Base-by-base conservation (phyloP, 2,329 filamentous ascomycete genomes). In the Microdochium bolleyi region DNA sequence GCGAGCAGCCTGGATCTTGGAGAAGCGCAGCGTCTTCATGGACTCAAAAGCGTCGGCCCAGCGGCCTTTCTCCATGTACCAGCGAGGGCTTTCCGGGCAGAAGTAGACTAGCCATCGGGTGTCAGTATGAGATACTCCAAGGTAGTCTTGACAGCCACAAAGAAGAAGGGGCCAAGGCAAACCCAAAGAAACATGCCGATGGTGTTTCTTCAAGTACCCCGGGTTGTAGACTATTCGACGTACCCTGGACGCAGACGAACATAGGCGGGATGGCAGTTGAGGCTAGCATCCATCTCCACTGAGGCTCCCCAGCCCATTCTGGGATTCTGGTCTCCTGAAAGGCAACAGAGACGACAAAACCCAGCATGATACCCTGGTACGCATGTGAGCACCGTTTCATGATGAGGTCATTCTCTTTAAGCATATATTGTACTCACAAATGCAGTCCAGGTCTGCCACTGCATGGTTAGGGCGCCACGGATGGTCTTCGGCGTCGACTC, bases 381-480 rank as follows among this genome's bases (percentile, higher is more conserved):
- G 11, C 3, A 10, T 21, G 41, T 46, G 13, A 46, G 41, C 16
- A 16, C n/a, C 34, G 13, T 34, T 34, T 8, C 30, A 34, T 16
- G 13, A 5, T 16, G n/a, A 16, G 5, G 7, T 38, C 3, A 4
- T 14, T 19, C 7, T 16, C 11, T 9, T 8, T 3, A 38, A 8
- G 4, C 4, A 5, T 38, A 14, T 3, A 16, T 8, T 19, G 14
- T 7, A 46, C 41, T 21, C 19, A 46, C 75, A 49, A 80, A 79
- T 1, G 73, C 73, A 0, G 72, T 76, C 72, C 73, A 75, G 66
- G 75, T 68, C 65, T 87, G 84, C 84, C 84, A 88, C 61, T 82
- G 80, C 86, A 90, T 90, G 32, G 88, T 84, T 4, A 89, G 70
- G 1, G 83, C 85, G 50, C 85, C 85, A 53, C 85, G 78, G 48